Conservation (phyloP, 495 filamentous ascomycete genomes). For the Talaromyces wortmannii region DNA sequence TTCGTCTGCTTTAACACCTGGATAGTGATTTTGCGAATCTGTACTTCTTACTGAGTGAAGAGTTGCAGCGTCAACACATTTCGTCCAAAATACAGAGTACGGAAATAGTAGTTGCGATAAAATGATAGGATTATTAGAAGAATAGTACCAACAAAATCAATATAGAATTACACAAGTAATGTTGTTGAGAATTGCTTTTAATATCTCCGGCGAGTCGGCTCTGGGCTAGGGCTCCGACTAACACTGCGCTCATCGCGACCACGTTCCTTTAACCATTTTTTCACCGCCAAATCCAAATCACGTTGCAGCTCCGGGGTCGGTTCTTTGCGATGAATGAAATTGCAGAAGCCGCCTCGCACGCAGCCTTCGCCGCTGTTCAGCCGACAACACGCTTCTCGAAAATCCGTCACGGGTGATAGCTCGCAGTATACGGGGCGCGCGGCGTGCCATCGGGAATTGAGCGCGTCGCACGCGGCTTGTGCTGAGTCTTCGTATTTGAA, state of each 20-base stretch:
- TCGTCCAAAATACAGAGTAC: too few species aligned
- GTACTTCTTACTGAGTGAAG: too few species aligned
- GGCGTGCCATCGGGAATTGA: conserved; percentile 96
- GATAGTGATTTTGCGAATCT: too few species aligned
- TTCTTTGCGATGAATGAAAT: conserved; percentile 98
- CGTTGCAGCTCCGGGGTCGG: conserved; percentile 80
- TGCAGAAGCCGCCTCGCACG: conserved; percentile 95
- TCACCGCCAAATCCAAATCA: conserved; percentile 78
- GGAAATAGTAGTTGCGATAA: too few species aligned
- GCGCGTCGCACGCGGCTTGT: conserved; percentile 84
- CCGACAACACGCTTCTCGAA: conserved; percentile 94
- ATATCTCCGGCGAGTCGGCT: conserved; percentile 64
- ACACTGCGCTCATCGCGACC: conserved; percentile 82
- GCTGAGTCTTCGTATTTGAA: conserved; percentile 99
- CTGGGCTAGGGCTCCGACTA: conserved; percentile 65
- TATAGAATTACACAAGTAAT: too few species aligned
- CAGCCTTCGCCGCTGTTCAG: conserved; percentile 93
- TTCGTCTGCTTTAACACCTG: too few species aligned
- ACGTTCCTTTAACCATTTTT: conserved; percentile 90
- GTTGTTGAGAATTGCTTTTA: conserved; percentile 18
- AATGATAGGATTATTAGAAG: too few species aligned
- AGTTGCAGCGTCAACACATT: too few species aligned
- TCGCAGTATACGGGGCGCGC: conserved; percentile 98
- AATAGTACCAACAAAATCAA: too few species aligned
- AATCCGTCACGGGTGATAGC: conserved; percentile 92